Percentiles rank a stretch among this genome's conserved stretches.
Conservation (phyloP, 768 basidiomycete genomes). For the Peribolospora baueri region DNA sequence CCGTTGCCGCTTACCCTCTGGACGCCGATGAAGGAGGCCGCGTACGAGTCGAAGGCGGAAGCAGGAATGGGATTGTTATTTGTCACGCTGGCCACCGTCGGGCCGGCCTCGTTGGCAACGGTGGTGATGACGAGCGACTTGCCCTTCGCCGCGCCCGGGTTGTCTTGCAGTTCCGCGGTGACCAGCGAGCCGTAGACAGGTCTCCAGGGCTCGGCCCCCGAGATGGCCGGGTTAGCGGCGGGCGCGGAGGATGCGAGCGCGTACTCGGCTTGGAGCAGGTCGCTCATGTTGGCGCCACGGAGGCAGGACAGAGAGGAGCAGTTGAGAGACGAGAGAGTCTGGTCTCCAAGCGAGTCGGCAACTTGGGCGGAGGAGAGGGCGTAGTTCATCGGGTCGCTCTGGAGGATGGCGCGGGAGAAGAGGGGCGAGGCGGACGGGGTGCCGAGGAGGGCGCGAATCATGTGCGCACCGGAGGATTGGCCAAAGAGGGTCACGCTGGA, state of each 20-base stretch:
- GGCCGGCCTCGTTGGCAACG: constrained; percentile 45
- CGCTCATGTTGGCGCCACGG: constrained; percentile 26
- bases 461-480: constrained; percentile 25
- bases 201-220: constrained; percentile 32
- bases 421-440: constrained; percentile 42
- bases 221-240: background rate
- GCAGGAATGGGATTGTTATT: no score
- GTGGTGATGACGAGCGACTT: constrained; percentile 36
- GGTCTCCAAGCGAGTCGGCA: background rate
- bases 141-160: constrained; percentile 1
- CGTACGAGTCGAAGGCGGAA: no score
- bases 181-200: constrained; percentile 45
- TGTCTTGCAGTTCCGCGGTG: constrained; percentile 17
- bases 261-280: constrained; percentile 32
- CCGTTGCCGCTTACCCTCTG: no score
- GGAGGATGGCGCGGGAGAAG: constrained; percentile 54
- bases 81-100: background rate
- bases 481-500: constrained; percentile 25
- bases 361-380: constrained; percentile 8
- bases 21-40: no score
- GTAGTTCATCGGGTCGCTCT: constrained; percentile 53
- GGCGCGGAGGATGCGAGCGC: constrained; percentile 5
- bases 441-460: constrained; percentile 54
- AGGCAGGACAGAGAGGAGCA: constrained; percentile 31
- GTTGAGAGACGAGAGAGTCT: constrained; percentile 27